A percentile compares a stretch with the other conserved stretches of the same genome.
Conservation (phyloP, 2,329 filamentous ascomycete species). For the Rachicladosporium sp. region DNA sequence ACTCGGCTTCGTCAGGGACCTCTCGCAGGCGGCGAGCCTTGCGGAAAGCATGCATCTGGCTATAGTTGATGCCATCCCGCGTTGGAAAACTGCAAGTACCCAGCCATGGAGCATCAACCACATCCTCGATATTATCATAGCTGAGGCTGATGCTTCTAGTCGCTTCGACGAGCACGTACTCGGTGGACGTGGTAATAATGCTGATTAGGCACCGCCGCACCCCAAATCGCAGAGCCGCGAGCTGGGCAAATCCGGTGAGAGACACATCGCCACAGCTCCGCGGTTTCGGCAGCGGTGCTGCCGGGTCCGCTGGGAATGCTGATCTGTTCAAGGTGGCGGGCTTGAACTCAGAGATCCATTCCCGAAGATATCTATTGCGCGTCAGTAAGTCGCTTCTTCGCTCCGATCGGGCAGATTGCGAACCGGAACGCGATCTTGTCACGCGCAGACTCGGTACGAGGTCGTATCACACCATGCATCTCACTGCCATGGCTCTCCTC, state of each 20-base stretch:
- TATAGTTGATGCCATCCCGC: constrained; percentile 19
- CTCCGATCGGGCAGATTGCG: too few relatives aligned
- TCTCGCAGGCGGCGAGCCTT: background rate
- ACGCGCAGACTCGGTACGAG: too few relatives aligned
- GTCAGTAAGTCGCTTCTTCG: too few relatives aligned
- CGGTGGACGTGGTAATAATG: constrained; percentile 33
- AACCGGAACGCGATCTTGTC: too few relatives aligned
- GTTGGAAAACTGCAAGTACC: constrained; percentile 20
- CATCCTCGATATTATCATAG: constrained; percentile 18
- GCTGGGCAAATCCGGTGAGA: constrained; percentile 36
- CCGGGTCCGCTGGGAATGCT: too few relatives aligned
- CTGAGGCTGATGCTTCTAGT: constrained; percentile 35
- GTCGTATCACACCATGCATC: too few relatives aligned
- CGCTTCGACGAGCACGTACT: constrained; percentile 42
- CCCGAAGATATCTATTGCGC: too few relatives aligned
- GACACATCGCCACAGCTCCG: constrained; percentile 27
- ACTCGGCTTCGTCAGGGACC: background rate
- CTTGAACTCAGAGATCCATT: too few relatives aligned
- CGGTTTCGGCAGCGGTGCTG: constrained; percentile 1
- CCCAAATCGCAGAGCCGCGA: constrained; percentile 37
- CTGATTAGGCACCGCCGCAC: constrained; percentile 39
- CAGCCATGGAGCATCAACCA: constrained; percentile 25
- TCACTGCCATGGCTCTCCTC: too few relatives aligned
- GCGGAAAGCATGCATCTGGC: background rate
- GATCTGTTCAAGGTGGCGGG: too few relatives aligned